Percentiles rank a stretch among this genome's conserved stretches.
phyloP scores from a whole-genome alignment of 805 yeast species.

The Wickerhamomyces chaumierensis region DNA sequence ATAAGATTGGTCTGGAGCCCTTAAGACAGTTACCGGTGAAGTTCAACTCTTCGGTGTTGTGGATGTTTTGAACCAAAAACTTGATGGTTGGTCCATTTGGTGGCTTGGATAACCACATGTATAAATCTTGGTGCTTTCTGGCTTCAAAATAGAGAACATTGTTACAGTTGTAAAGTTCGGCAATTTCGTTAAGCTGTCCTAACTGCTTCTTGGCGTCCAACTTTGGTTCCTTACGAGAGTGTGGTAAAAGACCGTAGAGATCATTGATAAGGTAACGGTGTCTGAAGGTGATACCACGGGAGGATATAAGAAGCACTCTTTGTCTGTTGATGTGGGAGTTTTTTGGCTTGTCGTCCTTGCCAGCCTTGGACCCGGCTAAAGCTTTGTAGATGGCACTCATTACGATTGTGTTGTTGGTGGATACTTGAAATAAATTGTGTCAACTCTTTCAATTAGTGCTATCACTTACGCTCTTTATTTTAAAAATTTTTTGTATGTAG shows the following conservation, averaged over 20 bases:
- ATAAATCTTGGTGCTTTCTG: slow-evolving; percentile 90
- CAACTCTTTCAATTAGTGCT: too few relatives aligned
- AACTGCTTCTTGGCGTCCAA: slow-evolving; percentile 87
- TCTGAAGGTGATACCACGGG: slow-evolving; percentile 90
- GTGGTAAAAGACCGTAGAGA: slow-evolving; percentile 72
- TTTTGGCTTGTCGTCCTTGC: slow-evolving; percentile 25
- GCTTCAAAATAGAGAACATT: slow-evolving; percentile 90
- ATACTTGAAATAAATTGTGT: not conserved
- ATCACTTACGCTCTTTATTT: not conserved
- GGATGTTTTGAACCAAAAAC: slow-evolving; percentile 88
- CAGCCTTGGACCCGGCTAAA: slow-evolving; percentile 32
- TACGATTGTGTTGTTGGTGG: not conserved
- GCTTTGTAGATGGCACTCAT: slow-evolving; percentile 74
- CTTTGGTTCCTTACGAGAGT: slow-evolving; percentile 92
- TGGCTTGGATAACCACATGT: slow-evolving; percentile 90
- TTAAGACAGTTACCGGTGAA: slow-evolving; percentile 93
- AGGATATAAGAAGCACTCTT: slow-evolving; percentile 77
- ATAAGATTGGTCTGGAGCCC: slow-evolving; percentile 89
- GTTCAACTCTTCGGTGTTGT: slow-evolving; percentile 90
- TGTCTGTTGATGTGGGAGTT: slow-evolving; percentile 71
- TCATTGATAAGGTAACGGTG: slow-evolving; percentile 91
- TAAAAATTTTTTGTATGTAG: not conserved
- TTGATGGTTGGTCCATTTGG: slow-evolving; percentile 97
- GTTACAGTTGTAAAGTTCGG: slow-evolving; percentile 95
- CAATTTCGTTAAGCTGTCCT: slow-evolving; percentile 84